Conservation (phyloP, 2,329 filamentous ascomycete species). For the Arthrobotrys megalospora region DNA sequence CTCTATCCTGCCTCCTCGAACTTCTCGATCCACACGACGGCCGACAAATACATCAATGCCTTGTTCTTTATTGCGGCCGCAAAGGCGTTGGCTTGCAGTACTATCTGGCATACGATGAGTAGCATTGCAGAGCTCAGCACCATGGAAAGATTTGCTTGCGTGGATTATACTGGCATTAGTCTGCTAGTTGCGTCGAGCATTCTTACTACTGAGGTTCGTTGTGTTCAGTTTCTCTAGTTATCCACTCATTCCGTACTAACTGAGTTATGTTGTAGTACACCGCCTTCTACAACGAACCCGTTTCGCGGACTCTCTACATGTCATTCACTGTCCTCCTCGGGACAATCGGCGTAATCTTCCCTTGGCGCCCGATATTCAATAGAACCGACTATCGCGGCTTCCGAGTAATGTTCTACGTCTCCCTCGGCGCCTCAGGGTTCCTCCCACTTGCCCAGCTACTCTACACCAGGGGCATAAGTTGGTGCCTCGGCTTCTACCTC, state of each 20-base stretch:
- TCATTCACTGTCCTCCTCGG: slow-evolving; percentile 83
- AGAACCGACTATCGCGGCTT: slow-evolving; percentile 89
- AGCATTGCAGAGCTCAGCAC: slow-evolving; percentile 90
- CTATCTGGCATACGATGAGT: slow-evolving; percentile 99
- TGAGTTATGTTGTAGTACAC: slow-evolving; percentile 75
- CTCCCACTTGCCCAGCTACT: slow-evolving; percentile 88
- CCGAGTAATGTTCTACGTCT: slow-evolving; percentile 91
- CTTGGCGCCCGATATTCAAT: slow-evolving; percentile 97
- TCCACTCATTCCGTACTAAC: not conserved
- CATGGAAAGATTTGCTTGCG: slow-evolving; percentile 95
- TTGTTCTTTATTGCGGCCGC: slow-evolving; percentile 96
- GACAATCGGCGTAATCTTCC: slow-evolving; percentile 87
- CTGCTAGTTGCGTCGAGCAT: slow-evolving; percentile 95
- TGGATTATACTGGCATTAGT: slow-evolving; percentile 98
- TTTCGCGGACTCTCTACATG: slow-evolving; percentile 90
- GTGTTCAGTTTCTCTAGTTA: not conserved
- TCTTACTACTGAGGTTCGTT: slow-evolving; percentile 83
- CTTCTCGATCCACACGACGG: slow-evolving; percentile 87
- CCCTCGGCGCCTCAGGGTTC: slow-evolving; percentile 88
- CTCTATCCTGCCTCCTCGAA: slow-evolving; percentile 92
- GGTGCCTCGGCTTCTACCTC: slow-evolving; percentile 90
- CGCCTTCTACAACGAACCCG: slow-evolving; percentile 96
- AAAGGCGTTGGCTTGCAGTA: slow-evolving; percentile 94
- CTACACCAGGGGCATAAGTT: slow-evolving; percentile 81
- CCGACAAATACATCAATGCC: slow-evolving; percentile 90